Base-by-base conservation (phyloP, 164 flowering plant species). In the Chimonanthus salicifolius region DNA sequence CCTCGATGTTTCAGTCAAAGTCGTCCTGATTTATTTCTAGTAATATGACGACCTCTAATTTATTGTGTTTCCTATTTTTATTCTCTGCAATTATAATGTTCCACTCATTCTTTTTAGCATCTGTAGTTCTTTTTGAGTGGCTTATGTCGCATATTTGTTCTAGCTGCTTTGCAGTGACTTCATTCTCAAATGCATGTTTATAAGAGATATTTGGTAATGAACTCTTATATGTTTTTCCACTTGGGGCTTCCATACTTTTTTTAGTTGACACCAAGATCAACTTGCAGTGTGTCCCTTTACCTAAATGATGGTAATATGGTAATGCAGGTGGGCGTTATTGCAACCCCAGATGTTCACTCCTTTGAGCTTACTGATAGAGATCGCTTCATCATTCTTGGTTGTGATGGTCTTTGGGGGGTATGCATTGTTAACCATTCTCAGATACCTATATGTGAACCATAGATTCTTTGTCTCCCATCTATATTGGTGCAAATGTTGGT, bases 341-440 rank as follows among this genome's bases (percentile, higher is more conserved):
- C 95, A 67, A 88, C 83, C 45, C 98, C 97, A 62, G 94, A 94
- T 84, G 78, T 94, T 71, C 90, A 89, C 74, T 94, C 98, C 33
- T 93, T 93, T 80, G 91, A 90, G 75, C 82, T 91, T 48, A 89
- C 98, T 18, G 89, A 86, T 45, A 86, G 88, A 81, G 98, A 91
- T 66, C 86, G 83, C 70, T 94, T 94, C 78, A 86, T 94, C 21
- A 87, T 94, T 82, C 97, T 94, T 76, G 98, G 97, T 60, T 94
- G 98, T 77, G 98, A 94, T 84, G 98, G 98, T 73, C 88, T 94
- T 20, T 94, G 98, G 98, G 97, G 94, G 86, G 98, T 94, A 86
- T 78, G 82, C 78, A 50, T 62, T 11, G 7, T 64, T 71, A 60
- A 5, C 47, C 47, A 45, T 66, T 47, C 21, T 68, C 15, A 47